A percentile compares a stretch with the other conserved stretches of the same genome.
Conservation (phyloP, 1,139 yeast species). For the Arxiozyma bovina region DNA sequence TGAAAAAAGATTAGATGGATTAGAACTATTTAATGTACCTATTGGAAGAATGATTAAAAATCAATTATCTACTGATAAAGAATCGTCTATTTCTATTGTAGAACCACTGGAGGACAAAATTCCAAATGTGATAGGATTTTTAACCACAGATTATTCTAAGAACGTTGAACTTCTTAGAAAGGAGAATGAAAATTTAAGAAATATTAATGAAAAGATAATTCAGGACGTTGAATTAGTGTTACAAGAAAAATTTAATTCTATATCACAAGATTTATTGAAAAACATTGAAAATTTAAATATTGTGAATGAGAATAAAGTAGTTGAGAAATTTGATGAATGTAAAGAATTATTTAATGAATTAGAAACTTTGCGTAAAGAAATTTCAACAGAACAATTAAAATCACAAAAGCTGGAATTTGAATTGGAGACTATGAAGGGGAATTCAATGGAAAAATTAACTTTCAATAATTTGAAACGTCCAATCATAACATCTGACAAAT, state of each 20-base stretch:
- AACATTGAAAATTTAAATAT: not conserved
- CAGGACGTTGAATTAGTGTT: not conserved
- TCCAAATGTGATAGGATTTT: not conserved
- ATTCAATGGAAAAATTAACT: slow-evolving; percentile 1
- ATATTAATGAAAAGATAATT: not conserved
- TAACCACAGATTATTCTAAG: not conserved
- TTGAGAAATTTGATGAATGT: not conserved
- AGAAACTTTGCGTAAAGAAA: not conserved
- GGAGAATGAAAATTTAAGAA: not conserved
- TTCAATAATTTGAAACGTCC: slow-evolving; percentile 5
- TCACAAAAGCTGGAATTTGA: not conserved
- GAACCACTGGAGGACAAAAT: not conserved
- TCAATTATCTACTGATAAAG: not conserved
- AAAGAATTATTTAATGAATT: not conserved
- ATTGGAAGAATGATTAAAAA: slow-evolving; percentile 1
- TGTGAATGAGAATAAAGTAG: not conserved
- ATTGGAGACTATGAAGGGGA: slow-evolving; percentile 2
- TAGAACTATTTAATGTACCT: not conserved
- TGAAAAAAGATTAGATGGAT: not conserved
- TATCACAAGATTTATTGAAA: not conserved
- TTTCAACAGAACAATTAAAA: not conserved
- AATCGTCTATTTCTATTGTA: not conserved
- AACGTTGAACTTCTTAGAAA: not conserved
- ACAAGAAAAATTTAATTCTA: not conserved
- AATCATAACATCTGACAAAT: slow-evolving; percentile 1